Conservation (phyloP, 495 filamentous ascomycete genomes). For the Amorphotheca resinae region DNA sequence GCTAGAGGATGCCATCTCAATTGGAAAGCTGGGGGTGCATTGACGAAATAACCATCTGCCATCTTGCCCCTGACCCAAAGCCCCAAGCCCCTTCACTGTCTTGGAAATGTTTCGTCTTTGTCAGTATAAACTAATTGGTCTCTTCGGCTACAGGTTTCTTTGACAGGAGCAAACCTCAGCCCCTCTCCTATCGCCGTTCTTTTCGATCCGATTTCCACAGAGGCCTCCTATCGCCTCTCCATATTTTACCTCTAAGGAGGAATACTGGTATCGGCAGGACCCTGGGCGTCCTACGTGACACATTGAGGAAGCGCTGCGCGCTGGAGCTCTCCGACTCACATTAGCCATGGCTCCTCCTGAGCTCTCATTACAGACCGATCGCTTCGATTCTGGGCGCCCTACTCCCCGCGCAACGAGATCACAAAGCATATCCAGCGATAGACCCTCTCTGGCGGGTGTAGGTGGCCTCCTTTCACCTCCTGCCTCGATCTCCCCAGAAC, state of each 20-base stretch:
- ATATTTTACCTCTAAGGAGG: too few species aligned
- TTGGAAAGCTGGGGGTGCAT: not conserved
- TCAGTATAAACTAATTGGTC: not conserved
- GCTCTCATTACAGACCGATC: not conserved
- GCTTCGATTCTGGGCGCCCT: not conserved
- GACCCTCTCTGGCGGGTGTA: constrained; percentile 33
- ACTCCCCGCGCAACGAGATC: constrained; percentile 15
- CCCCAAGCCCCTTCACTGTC: too few species aligned
- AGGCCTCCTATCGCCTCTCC: not conserved
- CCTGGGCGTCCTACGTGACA: not conserved
- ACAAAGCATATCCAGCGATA: constrained; percentile 44
- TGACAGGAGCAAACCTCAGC: too few species aligned
- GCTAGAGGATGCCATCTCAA: not conserved
- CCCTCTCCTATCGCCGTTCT: too few species aligned
- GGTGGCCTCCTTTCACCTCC: constrained; percentile 47
- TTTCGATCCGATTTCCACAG: not conserved
- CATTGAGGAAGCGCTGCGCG: not conserved
- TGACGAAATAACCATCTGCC: not conserved
- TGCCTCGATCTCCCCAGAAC: constrained; percentile 56
- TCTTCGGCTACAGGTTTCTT: not conserved
- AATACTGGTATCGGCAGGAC: too few species aligned
- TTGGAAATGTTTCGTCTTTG: not conserved
- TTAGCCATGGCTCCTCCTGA: constrained; percentile 10
- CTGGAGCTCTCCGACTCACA: not conserved
- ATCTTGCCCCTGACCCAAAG: not conserved